Evolutionary conservation across 148 eudicot genomes (phyloP).

Genomic region (Camellia lanceoleosa): DNA sequence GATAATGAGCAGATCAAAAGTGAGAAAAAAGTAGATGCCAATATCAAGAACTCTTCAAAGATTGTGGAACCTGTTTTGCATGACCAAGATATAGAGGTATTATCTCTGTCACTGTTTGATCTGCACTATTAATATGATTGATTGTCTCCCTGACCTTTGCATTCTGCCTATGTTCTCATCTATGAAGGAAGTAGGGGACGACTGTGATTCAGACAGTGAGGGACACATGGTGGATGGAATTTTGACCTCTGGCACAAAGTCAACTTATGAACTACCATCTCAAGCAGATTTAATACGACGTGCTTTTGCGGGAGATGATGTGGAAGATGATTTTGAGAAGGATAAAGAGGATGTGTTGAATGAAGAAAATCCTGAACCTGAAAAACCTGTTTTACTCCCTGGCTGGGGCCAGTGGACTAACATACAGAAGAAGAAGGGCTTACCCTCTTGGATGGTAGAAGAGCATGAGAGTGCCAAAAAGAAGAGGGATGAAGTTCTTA

Average conservation of each 20-base stretch:
- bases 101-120: neutral
- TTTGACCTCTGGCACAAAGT: constrained; percentile 57
- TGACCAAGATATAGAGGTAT: constrained; percentile 48
- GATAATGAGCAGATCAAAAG: constrained; percentile 33
- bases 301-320: constrained; percentile 97
- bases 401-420: constrained; percentile 99
- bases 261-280: constrained; percentile 74
- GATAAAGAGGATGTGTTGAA: constrained; percentile 63
- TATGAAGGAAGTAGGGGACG: constrained; percentile 53
- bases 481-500: constrained; percentile 77
- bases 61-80: constrained; percentile 25
- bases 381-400: constrained; percentile 77
- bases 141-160: constrained; percentile 6
- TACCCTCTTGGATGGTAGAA: constrained; percentile 78
- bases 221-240: constrained; percentile 90
- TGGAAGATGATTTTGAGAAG: constrained; percentile 80
- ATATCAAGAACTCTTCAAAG: constrained; percentile 27
- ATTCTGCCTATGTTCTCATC: constrained; percentile 9
- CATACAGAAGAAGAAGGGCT: constrained; percentile 71
- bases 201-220: constrained; percentile 66
- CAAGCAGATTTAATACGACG: constrained; percentile 78
- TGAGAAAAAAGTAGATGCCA: constrained; percentile 27
- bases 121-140: neutral
- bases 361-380: constrained; percentile 93
- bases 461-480: constrained; percentile 69